Evolutionary conservation across 768 basidiomycete genomes (phyloP).

Genomic region (Leccinum longicurvipes): DNA sequence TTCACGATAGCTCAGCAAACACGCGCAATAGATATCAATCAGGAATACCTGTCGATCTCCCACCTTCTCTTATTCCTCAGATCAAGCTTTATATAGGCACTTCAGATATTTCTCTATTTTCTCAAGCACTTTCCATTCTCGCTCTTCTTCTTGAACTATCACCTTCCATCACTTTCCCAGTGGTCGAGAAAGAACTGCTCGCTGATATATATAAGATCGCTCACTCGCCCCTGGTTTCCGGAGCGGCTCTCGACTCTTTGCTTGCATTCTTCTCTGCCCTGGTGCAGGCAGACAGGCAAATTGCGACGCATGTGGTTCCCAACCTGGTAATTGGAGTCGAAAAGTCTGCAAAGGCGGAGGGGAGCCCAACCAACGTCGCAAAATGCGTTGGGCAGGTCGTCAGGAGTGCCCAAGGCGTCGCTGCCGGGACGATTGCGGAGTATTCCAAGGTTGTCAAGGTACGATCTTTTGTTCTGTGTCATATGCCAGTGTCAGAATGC

Average conservation of each 20-base stretch:
- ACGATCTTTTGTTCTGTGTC: slow-evolving; percentile 1
- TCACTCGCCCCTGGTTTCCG: slow-evolving; percentile 75
- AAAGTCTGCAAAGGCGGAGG: slow-evolving; percentile 57
- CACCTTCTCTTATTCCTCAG: slow-evolving; percentile 63
- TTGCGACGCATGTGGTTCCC: slow-evolving; percentile 78
- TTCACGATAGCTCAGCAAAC: background rate
- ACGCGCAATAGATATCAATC: slow-evolving; percentile 38
- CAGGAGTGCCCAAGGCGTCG: slow-evolving; percentile 61
- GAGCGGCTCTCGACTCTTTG: slow-evolving; percentile 75
- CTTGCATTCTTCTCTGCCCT: slow-evolving; percentile 79
- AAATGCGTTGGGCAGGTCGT: slow-evolving; percentile 85
- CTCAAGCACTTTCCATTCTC: slow-evolving; percentile 64
- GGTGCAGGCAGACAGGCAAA: slow-evolving; percentile 78
- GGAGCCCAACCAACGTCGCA: slow-evolving; percentile 68
- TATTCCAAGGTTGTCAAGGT: slow-evolving; percentile 83
- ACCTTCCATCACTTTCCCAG: slow-evolving; percentile 67
- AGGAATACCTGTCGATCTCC: slow-evolving; percentile 54
- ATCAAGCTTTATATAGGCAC: slow-evolving; percentile 73
- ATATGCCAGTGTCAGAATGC: background rate
- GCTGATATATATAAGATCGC: slow-evolving; percentile 65
- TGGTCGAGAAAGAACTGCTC: slow-evolving; percentile 69
- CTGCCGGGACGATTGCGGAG: slow-evolving; percentile 81
- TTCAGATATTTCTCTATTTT: slow-evolving; percentile 73
- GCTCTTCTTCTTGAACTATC: slow-evolving; percentile 67
- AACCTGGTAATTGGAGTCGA: slow-evolving; percentile 65